Evolutionary conservation across 2,329 filamentous ascomycete genomes (phyloP).

Genomic region (Monascus ruber): DNA sequence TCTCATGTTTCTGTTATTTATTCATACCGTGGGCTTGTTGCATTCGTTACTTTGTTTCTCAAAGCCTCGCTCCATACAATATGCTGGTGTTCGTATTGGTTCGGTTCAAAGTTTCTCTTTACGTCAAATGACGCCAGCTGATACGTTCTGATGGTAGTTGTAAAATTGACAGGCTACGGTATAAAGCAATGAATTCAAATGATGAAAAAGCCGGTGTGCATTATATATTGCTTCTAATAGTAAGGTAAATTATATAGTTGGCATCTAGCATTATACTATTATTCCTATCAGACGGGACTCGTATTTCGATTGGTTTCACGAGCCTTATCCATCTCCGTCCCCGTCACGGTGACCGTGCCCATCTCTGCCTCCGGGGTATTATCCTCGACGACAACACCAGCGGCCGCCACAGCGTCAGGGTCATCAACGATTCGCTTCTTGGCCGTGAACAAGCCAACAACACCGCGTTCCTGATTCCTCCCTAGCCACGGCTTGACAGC

Average conservation of each 20-base stretch:
- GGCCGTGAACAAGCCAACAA: conserved; percentile 73
- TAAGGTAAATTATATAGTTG: no score
- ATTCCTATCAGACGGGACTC: background rate
- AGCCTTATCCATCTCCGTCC: background rate
- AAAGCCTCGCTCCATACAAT: no score
- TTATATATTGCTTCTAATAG: no score
- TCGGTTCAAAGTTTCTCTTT: background rate
- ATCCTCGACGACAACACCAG: conserved; percentile 5
- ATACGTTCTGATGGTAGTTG: no score
- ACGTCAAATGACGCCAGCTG: background rate
- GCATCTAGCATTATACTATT: no score
- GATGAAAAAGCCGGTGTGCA: no score
- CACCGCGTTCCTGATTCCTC: conserved; percentile 67
- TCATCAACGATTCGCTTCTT: conserved; percentile 53
- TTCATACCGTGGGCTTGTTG: no score
- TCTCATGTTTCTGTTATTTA: no score
- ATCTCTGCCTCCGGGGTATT: background rate
- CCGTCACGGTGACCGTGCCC: background rate
- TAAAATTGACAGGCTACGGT: no score
- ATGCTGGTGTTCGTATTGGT: conserved; percentile 2
- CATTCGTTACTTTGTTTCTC: no score
- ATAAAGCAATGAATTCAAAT: no score
- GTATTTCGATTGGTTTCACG: background rate
- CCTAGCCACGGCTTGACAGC: conserved; percentile 93
- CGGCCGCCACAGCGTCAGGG: conserved; percentile 5